Base-by-base conservation (phyloP, 1,139 yeast species). In the Kurtzmaniella quercitrusa region DNA sequence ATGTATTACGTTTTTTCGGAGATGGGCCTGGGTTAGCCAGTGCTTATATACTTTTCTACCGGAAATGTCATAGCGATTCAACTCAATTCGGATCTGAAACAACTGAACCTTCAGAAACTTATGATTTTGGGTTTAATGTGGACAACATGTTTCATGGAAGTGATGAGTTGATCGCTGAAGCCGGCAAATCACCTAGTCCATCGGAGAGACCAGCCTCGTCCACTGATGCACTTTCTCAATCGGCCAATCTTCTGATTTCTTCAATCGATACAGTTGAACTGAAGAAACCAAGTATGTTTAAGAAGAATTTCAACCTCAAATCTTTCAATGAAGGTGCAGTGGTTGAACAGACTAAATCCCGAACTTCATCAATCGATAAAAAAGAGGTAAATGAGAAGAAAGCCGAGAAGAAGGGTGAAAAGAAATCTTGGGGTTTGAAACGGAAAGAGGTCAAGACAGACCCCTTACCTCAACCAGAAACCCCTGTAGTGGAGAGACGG, bases 21-120 rank as follows among this genome's bases (percentile, higher is more conserved):
- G 91, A 88, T 57, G 82, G 87, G 2, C 85, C 88, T 5, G 95
- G 95, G 2, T 74, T 88, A 55, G 94, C 96, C 0, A 84, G 96
- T 39, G 98, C 98, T 0, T 93, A 93, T 60, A 84, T 93, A 14
- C 66, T 93, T 45, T 88, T 91, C 54, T 93, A 91, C 61, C 63
- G 62, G 41, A 63, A 61, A 44, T 52, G 59, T 42, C 56, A 55
- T 19, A 58, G 59, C 5, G 44, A 47, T 3, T 54, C 34, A 9
- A 52, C 11, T 22, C 20, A 16, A 40, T 9, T 16, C 32, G 23
- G 28, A 18, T 19, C 20, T 14, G 40, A 30, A n/a, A 16, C 22
- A 7, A 12, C n/a, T 9, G 53, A 52, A 17, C 60, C 54, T n/a
- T 63, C 56, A 16, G 57, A 55, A 11, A 50, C 51, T 16, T 48